phyloP scores from a whole-genome alignment of 1,284 basidiomycete genomes.

The Cronartium quercuum region DNA sequence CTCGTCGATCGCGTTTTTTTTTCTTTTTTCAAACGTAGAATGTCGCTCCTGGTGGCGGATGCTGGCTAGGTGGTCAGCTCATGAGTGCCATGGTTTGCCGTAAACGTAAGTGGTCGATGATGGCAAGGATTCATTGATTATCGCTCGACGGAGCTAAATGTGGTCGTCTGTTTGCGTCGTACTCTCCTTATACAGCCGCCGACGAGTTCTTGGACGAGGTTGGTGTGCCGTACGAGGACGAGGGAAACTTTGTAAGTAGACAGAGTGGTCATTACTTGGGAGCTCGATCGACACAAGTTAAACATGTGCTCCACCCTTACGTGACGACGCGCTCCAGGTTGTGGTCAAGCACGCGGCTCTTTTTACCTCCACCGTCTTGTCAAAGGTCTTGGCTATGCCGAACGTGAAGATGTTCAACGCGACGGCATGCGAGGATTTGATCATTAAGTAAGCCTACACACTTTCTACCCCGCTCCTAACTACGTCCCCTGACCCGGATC shows the following conservation, averaged over 20 bases:
- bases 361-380: slow-evolving; percentile 72
- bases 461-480: slow-evolving; percentile 47
- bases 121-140: neutral
- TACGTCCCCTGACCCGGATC: slow-evolving; percentile 64
- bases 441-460: slow-evolving; percentile 47
- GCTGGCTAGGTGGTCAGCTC: slow-evolving; percentile 73
- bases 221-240: slow-evolving; percentile 72
- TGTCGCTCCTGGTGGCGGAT: slow-evolving; percentile 70
- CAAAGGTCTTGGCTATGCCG: slow-evolving; percentile 60
- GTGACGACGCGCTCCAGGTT: slow-evolving; percentile 51
- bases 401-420: slow-evolving; percentile 59
- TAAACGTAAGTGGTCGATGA: slow-evolving; percentile 53
- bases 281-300: neutral
- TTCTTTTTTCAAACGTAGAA: slow-evolving; percentile 4
- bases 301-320: neutral
- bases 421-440: slow-evolving; percentile 44
- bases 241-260: slow-evolving; percentile 57
- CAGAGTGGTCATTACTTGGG: neutral
- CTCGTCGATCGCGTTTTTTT: neutral
- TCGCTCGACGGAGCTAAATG: neutral
- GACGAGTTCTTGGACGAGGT: slow-evolving; percentile 67
- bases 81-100: slow-evolving; percentile 81
- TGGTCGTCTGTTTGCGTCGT: slow-evolving; percentile 2
- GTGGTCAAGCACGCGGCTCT: slow-evolving; percentile 74
- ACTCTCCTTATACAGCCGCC: slow-evolving; percentile 53